Evolutionary conservation across 2,329 filamentous ascomycete species (phyloP).

Genomic region (Claviceps fusiformis): DNA sequence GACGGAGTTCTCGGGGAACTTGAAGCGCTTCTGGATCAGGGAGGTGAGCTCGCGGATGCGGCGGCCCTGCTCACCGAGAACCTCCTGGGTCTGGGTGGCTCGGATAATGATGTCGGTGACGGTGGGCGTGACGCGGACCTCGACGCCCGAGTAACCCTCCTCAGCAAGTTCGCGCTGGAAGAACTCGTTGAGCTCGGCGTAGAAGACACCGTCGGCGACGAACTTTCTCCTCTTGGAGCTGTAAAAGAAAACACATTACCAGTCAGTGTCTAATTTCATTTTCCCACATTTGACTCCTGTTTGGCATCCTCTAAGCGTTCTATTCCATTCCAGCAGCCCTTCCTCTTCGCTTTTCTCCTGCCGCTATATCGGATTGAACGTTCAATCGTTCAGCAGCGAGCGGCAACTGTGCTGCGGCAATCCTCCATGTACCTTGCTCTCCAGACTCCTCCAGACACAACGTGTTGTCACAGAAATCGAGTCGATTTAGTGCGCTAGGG

Average conservation of each 20-base stretch:
- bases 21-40: conserved; percentile 99
- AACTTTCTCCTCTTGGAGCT: conserved; percentile 92
- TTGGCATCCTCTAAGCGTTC: neutral
- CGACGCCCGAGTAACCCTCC: conserved; percentile 99
- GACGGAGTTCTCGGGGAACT: conserved; percentile 99
- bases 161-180: conserved; percentile 99
- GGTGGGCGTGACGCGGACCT: conserved; percentile 98
- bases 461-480: neutral
- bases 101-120: conserved; percentile 99
- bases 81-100: conserved; percentile 99
- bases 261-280: conserved; percentile 2
- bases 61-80: conserved; percentile 98
- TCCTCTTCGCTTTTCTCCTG: neutral
- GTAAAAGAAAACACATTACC: neutral
- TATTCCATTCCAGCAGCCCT: neutral
- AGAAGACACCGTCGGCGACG: conserved; percentile 98
- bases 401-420: neutral
- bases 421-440: neutral
- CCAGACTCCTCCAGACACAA: neutral
- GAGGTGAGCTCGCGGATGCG: conserved; percentile 99
- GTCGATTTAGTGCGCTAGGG: too few species aligned
- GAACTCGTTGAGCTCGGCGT: conserved; percentile 99
- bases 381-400: neutral
- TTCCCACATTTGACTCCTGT: neutral
- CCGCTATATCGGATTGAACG: neutral